Evolutionary conservation across 192 early-diverging fungal genomes (phyloP).

Genomic region (Podila minutissima): DNA sequence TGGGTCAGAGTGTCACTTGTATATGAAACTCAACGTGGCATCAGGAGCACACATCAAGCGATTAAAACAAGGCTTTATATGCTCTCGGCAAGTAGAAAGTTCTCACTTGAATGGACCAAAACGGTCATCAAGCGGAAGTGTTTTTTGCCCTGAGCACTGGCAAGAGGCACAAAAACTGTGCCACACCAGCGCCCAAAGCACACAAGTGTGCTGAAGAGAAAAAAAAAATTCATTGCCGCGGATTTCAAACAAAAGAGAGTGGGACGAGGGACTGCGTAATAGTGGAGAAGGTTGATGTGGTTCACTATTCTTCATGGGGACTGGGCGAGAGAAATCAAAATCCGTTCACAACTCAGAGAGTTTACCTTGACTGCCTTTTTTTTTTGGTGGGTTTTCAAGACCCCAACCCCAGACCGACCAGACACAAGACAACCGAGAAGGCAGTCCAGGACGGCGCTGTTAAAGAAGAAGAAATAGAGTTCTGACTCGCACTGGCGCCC

Average conservation of each 20-base stretch:
- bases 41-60: conserved; percentile 52
- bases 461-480: no score
- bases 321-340: background rate
- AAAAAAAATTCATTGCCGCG: background rate
- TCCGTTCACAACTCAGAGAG: background rate
- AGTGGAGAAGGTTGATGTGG: background rate
- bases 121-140: conserved; percentile 49
- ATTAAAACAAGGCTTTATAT: conserved; percentile 46
- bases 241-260: background rate
- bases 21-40: conserved; percentile 55
- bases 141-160: conserved; percentile 38
- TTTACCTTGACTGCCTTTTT: background rate
- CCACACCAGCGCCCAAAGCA: conserved; percentile 40
- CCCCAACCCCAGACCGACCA: no score
- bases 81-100: conserved; percentile 49
- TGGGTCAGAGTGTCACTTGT: conserved; percentile 21
- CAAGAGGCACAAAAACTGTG: conserved; percentile 54
- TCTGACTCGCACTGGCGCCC: background rate
- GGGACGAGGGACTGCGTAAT: background rate
- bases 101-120: conserved; percentile 47
- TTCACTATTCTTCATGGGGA: background rate
- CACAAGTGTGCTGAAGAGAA: conserved; percentile 22
- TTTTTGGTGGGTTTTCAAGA: background rate
- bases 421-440: no score
- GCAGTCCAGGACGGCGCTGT: background rate